Conservation (phyloP, 768 basidiomycete genomes). For the Pisolithus microcarpus region DNA sequence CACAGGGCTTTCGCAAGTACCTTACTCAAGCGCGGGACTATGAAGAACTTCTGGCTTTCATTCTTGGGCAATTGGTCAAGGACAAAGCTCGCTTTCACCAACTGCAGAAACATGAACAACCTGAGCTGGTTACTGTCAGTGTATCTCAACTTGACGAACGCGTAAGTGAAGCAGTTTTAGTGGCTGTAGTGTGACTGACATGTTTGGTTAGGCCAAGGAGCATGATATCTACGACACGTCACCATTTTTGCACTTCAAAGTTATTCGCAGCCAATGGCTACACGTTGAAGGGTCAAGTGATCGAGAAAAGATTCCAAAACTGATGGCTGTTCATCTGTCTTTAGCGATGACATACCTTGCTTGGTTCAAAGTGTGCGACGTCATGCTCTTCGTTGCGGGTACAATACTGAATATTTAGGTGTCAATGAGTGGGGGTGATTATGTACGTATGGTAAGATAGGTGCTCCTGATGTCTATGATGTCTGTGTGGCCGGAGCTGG, state of each 20-base stretch:
- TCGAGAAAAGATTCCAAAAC: slow-evolving; percentile 67
- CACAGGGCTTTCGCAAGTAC: slow-evolving; percentile 93
- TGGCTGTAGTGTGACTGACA: slow-evolving; percentile 6
- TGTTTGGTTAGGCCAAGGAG: slow-evolving; percentile 70
- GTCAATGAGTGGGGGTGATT: slow-evolving; percentile 23
- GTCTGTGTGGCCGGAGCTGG: slow-evolving; percentile 2
- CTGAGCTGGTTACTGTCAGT: slow-evolving; percentile 69
- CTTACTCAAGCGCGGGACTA: slow-evolving; percentile 92
- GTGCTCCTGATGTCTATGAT: slow-evolving; percentile 13
- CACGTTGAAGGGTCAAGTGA: slow-evolving; percentile 51
- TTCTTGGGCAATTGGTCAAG: slow-evolving; percentile 90
- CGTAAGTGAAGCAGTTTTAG: slow-evolving; percentile 38
- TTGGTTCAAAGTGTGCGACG: background rate
- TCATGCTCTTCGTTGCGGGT: slow-evolving; percentile 11
- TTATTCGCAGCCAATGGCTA: slow-evolving; percentile 90
- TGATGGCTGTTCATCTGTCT: slow-evolving; percentile 8
- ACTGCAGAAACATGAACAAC: slow-evolving; percentile 68
- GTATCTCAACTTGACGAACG: slow-evolving; percentile 79
- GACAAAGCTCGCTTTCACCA: slow-evolving; percentile 85
- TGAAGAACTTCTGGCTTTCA: slow-evolving; percentile 90
- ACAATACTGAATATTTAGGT: background rate
- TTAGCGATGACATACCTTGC: background rate
- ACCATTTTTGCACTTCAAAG: slow-evolving; percentile 78
- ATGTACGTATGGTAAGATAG: slow-evolving; percentile 18
- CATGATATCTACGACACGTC: slow-evolving; percentile 90